Evolutionary conservation across 1,284 basidiomycete genomes (phyloP), one percentile per base, ranked within the genome.

Genomic region (Cutaneotrichosporon dermatis): DNA sequence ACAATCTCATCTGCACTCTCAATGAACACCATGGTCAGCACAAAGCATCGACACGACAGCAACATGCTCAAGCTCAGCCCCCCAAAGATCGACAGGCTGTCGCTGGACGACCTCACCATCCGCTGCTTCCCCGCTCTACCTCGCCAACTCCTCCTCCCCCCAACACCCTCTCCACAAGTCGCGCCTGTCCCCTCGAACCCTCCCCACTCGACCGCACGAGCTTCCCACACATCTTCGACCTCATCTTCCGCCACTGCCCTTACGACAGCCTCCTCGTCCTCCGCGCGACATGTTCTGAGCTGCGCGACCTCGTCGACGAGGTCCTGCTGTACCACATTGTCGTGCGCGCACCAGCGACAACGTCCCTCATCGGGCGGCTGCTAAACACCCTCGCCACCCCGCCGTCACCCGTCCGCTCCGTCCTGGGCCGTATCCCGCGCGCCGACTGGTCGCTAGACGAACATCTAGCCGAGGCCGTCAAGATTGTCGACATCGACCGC

Each of bases 211-310:
- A 55, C 45, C 36, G 13, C 54, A 40, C 44, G 5, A 36, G 36
- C 6, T 59, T 35, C 54, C 58, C 58, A 36, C 58, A 59, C 58
- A 46, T 59, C 43, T 54, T 55, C 42, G 58, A 59, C 34, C 10
- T n/a, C 1, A 33, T 59, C 25, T 41, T 59, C 42, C 25, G 11
- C 36, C 41, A 36, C 33, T 42, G 43, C 3, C 55, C 55, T 34
- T 42, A 33, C 42, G 41, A 40, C 11, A 16, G 34, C 8, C 55
- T 57, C 1, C 41, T 57, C n/a, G 33, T 34, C 8, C 57, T 58
- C 2, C 57, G 57, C 34, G 44, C 37, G 33, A 55, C 54, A 6
- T 45, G 53, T 33, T 39, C 8, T 1, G 53, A 59, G 16, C 54
- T 55, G 33, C 49, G 41, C n/a, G 43, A 59, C 33, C 15, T 4